Evolutionary conservation across 208 protist genomes (phyloP).

Genomic region (Acanthamoeba lugdunensis): DNA sequence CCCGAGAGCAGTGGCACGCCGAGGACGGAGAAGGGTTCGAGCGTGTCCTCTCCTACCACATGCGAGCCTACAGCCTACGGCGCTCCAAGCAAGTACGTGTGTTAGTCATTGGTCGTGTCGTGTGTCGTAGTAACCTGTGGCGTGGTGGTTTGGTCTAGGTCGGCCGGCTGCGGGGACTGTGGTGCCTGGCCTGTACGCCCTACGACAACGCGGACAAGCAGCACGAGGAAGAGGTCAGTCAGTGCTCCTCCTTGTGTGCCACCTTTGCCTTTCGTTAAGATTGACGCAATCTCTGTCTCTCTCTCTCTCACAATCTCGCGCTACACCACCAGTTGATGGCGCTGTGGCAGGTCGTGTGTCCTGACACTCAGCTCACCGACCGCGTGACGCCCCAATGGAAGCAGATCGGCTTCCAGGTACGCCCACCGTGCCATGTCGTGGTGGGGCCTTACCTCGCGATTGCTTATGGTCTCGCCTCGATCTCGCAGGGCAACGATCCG

Average conservation of each 20-base stretch:
- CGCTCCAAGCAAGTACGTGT: slow-evolving; percentile 18
- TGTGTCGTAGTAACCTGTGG: not conserved
- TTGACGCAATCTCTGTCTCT: too few relatives aligned
- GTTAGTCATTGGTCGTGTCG: not conserved
- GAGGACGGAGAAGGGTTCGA: slow-evolving; percentile 31
- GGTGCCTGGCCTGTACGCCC: slow-evolving; percentile 35
- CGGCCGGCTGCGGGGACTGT: not conserved
- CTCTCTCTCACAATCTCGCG: not conserved
- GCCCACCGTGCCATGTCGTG: not conserved
- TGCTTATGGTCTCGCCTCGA: too few relatives aligned
- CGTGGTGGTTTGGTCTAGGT: not conserved
- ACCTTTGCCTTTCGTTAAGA: not conserved
- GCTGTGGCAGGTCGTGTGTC: not conserved
- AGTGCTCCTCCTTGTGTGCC: too few relatives aligned
- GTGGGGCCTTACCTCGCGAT: too few relatives aligned
- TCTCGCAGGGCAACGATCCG: slow-evolving; percentile 82
- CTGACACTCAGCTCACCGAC: slow-evolving; percentile 1
- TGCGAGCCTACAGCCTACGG: not conserved
- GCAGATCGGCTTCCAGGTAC: slow-evolving; percentile 31
- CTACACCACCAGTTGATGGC: not conserved
- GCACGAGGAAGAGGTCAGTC: slow-evolving; percentile 22
- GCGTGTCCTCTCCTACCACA: slow-evolving; percentile 4
- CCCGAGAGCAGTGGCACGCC: not conserved
- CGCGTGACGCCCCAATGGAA: slow-evolving; percentile 30
- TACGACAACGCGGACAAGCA: slow-evolving; percentile 5